A percentile compares a stretch with the other conserved stretches of the same genome.
These are phyloP conservation scores for Lipomyces yamadae DNA, from an alignment of 805 yeast genomes.

Conservation along the genomic window DNA sequence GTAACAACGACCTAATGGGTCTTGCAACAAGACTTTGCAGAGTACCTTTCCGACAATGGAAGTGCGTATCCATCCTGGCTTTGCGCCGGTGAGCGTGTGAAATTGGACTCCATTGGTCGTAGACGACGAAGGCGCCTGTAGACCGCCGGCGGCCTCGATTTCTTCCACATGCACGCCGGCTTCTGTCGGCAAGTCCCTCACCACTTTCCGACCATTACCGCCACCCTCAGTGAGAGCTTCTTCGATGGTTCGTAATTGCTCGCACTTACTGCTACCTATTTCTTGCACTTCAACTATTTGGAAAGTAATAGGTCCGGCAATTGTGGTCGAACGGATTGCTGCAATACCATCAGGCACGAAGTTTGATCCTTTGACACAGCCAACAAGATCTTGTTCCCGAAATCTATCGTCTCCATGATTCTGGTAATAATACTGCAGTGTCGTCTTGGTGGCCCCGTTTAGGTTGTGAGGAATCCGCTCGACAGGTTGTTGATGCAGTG, in stretches of 20 bases:
- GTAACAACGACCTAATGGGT: constrained; percentile 24
- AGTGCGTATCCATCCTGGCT: background rate
- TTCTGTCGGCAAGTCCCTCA: constrained; percentile 18
- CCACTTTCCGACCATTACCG: constrained; percentile 13
- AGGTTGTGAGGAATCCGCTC: background rate
- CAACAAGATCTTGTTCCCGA: constrained; percentile 11
- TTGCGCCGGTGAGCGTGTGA: background rate
- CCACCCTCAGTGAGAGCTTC: constrained; percentile 19
- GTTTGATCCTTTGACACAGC: constrained; percentile 13
- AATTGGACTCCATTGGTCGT: constrained; percentile 5
- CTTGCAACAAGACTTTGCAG: constrained; percentile 34
- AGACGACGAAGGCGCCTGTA: background rate
- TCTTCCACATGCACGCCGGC: background rate
- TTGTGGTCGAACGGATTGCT: constrained; percentile 4
- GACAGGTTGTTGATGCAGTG: background rate
- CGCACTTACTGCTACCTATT: constrained; percentile 25
- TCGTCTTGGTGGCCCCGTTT: background rate
- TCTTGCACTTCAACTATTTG: constrained; percentile 32
- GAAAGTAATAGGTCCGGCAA: constrained; percentile 25
- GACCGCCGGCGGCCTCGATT: background rate
- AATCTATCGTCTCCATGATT: background rate
- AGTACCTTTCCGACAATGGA: constrained; percentile 26
- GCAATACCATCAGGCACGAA: constrained; percentile 15
- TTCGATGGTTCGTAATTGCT: constrained; percentile 27
- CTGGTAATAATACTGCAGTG: constrained; percentile 10